Evolutionary conservation across 2,329 filamentous ascomycete genomes (phyloP).

Genomic region (Phaeophleospora eucalypticola): DNA sequence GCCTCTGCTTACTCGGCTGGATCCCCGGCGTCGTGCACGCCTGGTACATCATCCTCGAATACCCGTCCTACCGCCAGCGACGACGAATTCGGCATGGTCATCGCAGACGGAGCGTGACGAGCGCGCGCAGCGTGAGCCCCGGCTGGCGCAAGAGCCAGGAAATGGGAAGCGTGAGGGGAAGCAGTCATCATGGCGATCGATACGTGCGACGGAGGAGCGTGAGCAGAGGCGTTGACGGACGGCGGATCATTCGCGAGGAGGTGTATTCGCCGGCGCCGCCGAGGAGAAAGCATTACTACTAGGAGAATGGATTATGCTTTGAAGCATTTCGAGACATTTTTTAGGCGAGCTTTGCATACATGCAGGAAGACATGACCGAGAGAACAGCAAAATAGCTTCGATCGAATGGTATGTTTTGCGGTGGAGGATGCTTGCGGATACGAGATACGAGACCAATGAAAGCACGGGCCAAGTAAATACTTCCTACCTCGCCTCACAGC

Average conservation of each 20-base stretch:
- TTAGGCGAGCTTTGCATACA: background rate
- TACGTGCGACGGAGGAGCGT: background rate
- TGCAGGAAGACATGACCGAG: no score
- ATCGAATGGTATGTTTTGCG: no score
- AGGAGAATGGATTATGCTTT: background rate
- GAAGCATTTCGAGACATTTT: background rate
- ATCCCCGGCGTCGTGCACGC: slow-evolving; percentile 22
- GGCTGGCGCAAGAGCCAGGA: slow-evolving; percentile 8
- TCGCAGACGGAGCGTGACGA: slow-evolving; percentile 2
- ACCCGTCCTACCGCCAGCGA: slow-evolving; percentile 13
- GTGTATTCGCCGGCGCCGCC: slow-evolving; percentile 13
- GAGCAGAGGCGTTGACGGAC: background rate
- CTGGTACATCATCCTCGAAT: slow-evolving; percentile 19
- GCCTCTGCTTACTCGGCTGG: slow-evolving; percentile 67
- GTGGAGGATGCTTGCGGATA: no score
- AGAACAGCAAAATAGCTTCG: no score
- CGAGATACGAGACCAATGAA: no score
- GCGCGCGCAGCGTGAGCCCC: slow-evolving; percentile 5
- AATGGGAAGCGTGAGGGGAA: slow-evolving; percentile 5
- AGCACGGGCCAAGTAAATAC: no score
- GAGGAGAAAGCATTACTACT: slow-evolving; percentile 11
- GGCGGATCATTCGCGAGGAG: background rate
- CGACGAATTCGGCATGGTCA: slow-evolving; percentile 7
- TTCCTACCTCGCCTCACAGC: no score
- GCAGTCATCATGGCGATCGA: no score